Conservation (phyloP, 2,329 filamentous ascomycete genomes). For the Plectosphaerella cucumerina region DNA sequence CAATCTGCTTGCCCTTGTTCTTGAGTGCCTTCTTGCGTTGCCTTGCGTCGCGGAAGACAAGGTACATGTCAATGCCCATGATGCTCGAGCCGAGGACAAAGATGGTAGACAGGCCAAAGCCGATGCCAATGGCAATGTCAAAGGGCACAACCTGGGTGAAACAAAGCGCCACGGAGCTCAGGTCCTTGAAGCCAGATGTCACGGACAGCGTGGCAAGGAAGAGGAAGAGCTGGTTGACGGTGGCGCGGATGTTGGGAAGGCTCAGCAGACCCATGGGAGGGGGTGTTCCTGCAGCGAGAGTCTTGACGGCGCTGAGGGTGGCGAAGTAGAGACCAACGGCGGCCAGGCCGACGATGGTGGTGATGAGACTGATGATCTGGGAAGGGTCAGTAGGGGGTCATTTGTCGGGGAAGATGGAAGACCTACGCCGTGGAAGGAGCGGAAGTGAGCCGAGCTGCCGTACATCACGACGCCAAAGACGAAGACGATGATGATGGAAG, state of each 20-base stretch:
- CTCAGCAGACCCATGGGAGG: background rate
- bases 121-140: slow-evolving; percentile 17
- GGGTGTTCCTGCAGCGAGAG: background rate
- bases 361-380: slow-evolving; percentile 23
- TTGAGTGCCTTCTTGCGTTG: slow-evolving; percentile 6
- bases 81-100: slow-evolving; percentile 18
- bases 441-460: slow-evolving; percentile 19
- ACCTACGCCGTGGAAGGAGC: slow-evolving; percentile 23
- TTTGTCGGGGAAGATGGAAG: background rate
- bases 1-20: background rate
- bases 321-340: slow-evolving; percentile 19
- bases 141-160: slow-evolving; percentile 21
- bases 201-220: slow-evolving; percentile 15
- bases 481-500: slow-evolving; percentile 17
- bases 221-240: slow-evolving; percentile 21
- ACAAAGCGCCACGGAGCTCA: slow-evolving; percentile 21
- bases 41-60: slow-evolving; percentile 6
- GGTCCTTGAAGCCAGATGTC: slow-evolving; percentile 22
- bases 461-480: slow-evolving; percentile 20
- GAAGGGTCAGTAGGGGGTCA: background rate
- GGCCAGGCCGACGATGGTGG: slow-evolving; percentile 17
- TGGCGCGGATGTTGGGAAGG: slow-evolving; percentile 10
- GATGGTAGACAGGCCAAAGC: slow-evolving; percentile 17
- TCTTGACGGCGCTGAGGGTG: slow-evolving; percentile 10
- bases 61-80: slow-evolving; percentile 14